A percentile compares a stretch with the other conserved stretches of the same genome.
Evolutionary conservation across 768 basidiomycete species (phyloP).

Genomic region (Pleurotus ostreatus): DNA sequence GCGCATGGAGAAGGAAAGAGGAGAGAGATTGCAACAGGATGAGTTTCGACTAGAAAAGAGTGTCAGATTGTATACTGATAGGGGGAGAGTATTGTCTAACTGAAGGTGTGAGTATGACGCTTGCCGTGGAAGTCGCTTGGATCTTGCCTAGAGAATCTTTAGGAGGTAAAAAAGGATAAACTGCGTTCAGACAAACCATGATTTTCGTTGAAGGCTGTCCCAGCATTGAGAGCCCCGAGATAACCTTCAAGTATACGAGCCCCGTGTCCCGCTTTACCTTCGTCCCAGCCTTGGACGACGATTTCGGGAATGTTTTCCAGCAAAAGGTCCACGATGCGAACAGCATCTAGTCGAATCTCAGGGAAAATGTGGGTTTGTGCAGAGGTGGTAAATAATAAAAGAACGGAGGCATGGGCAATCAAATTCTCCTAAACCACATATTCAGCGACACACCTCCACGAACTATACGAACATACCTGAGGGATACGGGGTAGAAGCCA

Average conservation of each 20-base stretch:
- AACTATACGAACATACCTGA: conserved; percentile 32
- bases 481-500: conserved; percentile 72
- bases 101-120: conserved; percentile 59
- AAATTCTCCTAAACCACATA: conserved; percentile 52
- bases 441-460: too few relatives aligned
- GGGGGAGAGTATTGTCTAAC: conserved; percentile 34
- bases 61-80: conserved; percentile 4
- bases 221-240: conserved; percentile 70
- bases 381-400: conserved; percentile 85
- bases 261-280: conserved; percentile 47
- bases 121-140: conserved; percentile 56
- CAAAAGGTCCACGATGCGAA: conserved; percentile 74
- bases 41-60: conserved; percentile 60
- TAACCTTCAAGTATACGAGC: conserved; percentile 73
- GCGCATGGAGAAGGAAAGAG: conserved; percentile 54
- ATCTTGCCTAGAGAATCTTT: conserved; percentile 26
- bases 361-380: conserved; percentile 95
- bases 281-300: conserved; percentile 68
- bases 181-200: conserved; percentile 37
- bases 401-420: conserved; percentile 64
- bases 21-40: conserved; percentile 71
- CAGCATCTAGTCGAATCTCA: conserved; percentile 87
- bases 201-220: conserved; percentile 54
- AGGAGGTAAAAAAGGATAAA: neutral
- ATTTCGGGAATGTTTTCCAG: conserved; percentile 65